Base-by-base conservation (phyloP, 352 stramenopile genomes). In the Phytophthora sansomeana region DNA sequence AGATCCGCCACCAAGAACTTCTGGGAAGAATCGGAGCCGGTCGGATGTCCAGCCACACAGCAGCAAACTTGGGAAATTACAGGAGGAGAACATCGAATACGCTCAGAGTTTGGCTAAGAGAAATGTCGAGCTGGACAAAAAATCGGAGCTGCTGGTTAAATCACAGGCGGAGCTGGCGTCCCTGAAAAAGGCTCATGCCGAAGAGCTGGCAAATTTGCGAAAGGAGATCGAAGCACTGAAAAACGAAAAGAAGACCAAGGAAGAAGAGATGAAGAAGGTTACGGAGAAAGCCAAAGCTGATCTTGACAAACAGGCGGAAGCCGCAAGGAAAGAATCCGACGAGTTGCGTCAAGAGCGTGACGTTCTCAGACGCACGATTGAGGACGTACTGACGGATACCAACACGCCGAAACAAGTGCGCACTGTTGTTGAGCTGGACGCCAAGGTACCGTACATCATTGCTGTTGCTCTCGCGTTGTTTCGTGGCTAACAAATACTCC, bases 21-120 rank as follows among this genome's bases (percentile, higher is more conserved):
- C 58, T 30, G 70, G 66, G 4, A 77, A 72, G 39, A 72, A 48
- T 24, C 41, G 63, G 1, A 58, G 43, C 3, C 58, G 50, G 1
- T 4, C 17, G 5, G 62, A 70, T 5, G 49, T 51, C 13, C 43
- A 36, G n/a, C 52, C 49, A 7, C 36, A 51, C 5, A 58, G 72
- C 11, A 69, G 58, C 24, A 60, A 60, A 5, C 33, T 62, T 4
- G 55, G n/a, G 29, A 26, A 53, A 2, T 11, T 73, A 32, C 43
- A 67, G 11, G 24, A 52, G 10, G 6, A 66, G 17, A 4, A 42
- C 28, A 24, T 24, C 3, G 21, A 24, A 24, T 24, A 24, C 21
- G 21, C 21, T 24, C 21, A 44, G 13, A 7, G 33, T 4, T n/a
- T 58, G 4, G 19, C 11, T 11, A n/a, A 63, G 17, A n/a, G 26